These are phyloP conservation scores for Scutellaria minor DNA, from an alignment of 257 asterid genomes.

Conservation along the genomic window DNA sequence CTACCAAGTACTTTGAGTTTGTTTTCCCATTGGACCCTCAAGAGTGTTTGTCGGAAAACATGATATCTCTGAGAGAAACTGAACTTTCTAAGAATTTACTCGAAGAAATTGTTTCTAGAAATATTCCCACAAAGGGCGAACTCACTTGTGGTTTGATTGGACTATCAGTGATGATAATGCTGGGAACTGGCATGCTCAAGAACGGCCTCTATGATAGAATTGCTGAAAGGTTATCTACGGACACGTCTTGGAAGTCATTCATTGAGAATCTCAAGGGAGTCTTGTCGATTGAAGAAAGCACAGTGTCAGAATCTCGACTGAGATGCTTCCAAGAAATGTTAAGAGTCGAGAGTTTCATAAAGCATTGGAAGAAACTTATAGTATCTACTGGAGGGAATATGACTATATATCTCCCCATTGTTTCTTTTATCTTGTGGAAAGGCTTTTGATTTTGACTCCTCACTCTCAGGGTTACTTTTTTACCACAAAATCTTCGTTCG, in stretches of 20 bases:
- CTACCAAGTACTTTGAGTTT: slow-evolving; percentile 33
- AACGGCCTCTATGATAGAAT: slow-evolving; percentile 37
- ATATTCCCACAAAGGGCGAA: slow-evolving; percentile 3
- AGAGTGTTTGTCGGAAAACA: slow-evolving; percentile 35
- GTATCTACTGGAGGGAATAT: slow-evolving; percentile 35
- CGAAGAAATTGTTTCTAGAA: slow-evolving; percentile 37
- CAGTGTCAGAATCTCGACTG: no score
- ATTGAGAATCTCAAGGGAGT: slow-evolving; percentile 31
- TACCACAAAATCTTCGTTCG: slow-evolving; percentile 51
- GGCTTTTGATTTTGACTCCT: slow-evolving; percentile 51
- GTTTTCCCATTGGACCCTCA: slow-evolving; percentile 52
- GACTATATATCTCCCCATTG: slow-evolving; percentile 58
- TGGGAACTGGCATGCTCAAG: slow-evolving; percentile 46
- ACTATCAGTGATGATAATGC: slow-evolving; percentile 44
- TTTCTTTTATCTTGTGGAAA: slow-evolving; percentile 64
- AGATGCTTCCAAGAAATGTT: no score
- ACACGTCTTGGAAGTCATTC: slow-evolving; percentile 48
- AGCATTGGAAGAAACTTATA: slow-evolving; percentile 47
- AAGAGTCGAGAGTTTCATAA: slow-evolving; percentile 22
- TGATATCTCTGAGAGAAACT: slow-evolving; percentile 49
- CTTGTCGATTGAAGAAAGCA: not conserved
- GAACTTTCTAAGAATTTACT: slow-evolving; percentile 44
- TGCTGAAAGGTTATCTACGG: not conserved
- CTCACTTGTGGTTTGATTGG: slow-evolving; percentile 54
- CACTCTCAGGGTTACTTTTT: slow-evolving; percentile 35